These are phyloP conservation scores for Zymoseptoria brevis DNA, from an alignment of 2,329 filamentous ascomycete genomes.

Conservation along the genomic window DNA sequence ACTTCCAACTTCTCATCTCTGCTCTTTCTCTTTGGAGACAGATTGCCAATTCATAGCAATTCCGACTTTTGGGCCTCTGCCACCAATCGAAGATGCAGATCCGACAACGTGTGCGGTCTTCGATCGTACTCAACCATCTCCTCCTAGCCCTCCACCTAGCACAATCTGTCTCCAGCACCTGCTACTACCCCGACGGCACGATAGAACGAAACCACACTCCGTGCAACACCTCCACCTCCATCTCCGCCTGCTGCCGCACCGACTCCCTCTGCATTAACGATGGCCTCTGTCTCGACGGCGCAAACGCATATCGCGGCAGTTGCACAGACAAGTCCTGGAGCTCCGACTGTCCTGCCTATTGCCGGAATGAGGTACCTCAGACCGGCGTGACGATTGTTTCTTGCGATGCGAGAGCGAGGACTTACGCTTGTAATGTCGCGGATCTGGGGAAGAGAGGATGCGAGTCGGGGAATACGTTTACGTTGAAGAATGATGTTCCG, in stretches of 20 bases:
- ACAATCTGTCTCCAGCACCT: background rate
- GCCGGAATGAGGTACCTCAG: background rate
- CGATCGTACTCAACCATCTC: background rate
- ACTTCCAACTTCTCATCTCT: no score
- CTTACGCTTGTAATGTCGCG: background rate
- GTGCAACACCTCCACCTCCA: background rate
- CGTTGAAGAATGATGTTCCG: background rate
- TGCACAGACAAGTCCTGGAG: background rate
- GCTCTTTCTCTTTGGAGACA: no score
- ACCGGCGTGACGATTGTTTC: background rate
- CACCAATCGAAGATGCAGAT: background rate
- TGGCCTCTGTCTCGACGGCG: constrained; percentile 7
- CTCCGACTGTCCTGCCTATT: background rate
- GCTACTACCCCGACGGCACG: background rate
- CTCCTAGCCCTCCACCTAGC: background rate
- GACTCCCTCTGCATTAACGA: constrained; percentile 6
- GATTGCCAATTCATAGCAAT: background rate
- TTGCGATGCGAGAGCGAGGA: background rate
- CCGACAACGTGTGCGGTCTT: no score
- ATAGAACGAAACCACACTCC: background rate
- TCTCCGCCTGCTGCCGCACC: background rate
- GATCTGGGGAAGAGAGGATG: background rate
- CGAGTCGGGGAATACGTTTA: background rate
- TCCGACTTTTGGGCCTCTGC: no score
- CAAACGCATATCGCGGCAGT: background rate